These are phyloP conservation scores for Zygosaccharomyces bailii DNA, from an alignment of 805 yeast genomes.

Conservation along the genomic window DNA sequence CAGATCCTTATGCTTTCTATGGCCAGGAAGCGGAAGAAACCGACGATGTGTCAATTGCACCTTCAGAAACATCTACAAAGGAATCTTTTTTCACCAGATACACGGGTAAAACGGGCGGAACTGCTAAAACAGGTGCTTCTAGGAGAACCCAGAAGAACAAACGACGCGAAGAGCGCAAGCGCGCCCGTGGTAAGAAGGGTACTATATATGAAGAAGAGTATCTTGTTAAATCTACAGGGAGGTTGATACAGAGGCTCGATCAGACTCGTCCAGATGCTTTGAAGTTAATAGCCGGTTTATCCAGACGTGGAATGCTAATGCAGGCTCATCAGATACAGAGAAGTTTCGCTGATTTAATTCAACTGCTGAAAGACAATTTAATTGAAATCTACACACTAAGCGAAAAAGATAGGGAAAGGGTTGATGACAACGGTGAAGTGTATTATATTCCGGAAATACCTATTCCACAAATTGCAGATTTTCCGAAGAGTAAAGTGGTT, in stretches of 20 bases:
- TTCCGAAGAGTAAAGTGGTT: constrained; percentile 54
- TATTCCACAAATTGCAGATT: constrained; percentile 59
- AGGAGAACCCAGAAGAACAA: constrained; percentile 88
- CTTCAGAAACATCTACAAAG: constrained; percentile 87
- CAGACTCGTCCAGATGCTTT: constrained; percentile 72
- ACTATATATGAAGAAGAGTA: constrained; percentile 97
- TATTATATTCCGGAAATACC: constrained; percentile 76
- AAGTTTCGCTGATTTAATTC: constrained; percentile 55
- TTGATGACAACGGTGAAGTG: constrained; percentile 83
- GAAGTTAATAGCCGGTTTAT: constrained; percentile 67
- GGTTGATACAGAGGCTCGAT: constrained; percentile 77
- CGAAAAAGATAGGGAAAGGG: constrained; percentile 82
- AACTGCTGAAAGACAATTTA: constrained; percentile 54
- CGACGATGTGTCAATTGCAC: constrained; percentile 92
- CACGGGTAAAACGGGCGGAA: constrained; percentile 93
- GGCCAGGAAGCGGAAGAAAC: constrained; percentile 75
- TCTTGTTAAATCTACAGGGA: constrained; percentile 79
- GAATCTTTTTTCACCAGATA: constrained; percentile 93
- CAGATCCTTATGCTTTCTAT: constrained; percentile 82
- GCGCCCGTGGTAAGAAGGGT: constrained; percentile 96
- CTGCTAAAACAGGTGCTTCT: constrained; percentile 95
- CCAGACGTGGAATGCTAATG: constrained; percentile 66
- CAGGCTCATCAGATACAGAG: constrained; percentile 82
- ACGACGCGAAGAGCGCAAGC: constrained; percentile 92
- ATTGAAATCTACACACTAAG: constrained; percentile 76